phyloP scores from a whole-genome alignment of 2,329 filamentous ascomycete species.

The Tolypocladium capitatum region DNA sequence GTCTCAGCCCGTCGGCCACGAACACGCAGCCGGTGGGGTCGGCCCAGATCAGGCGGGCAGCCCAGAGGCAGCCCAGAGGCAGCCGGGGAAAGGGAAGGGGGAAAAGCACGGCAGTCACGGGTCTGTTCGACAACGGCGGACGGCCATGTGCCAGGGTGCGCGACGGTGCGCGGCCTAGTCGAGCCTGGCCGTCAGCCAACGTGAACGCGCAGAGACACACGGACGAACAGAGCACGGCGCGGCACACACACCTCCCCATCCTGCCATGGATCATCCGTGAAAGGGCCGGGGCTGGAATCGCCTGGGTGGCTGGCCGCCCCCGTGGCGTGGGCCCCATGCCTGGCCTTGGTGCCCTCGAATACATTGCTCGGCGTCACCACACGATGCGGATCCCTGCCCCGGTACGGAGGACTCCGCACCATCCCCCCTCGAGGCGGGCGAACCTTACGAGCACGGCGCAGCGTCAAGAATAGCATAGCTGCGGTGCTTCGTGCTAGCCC shows the following conservation, averaged over 20 bases:
- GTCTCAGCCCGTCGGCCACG: background rate
- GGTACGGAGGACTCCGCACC: conserved; percentile 17
- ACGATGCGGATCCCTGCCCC: conserved; percentile 17
- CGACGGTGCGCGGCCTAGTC: conserved; percentile 3
- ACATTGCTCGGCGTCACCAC: conserved; percentile 35
- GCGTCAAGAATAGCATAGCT: conserved; percentile 34
- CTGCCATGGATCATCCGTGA: background rate
- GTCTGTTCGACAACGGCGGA: background rate
- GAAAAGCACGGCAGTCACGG: background rate
- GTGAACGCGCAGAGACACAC: background rate
- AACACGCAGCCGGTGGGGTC: background rate
- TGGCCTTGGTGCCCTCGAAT: conserved; percentile 27
- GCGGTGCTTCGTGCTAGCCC: conserved; percentile 23
- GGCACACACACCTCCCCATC: background rate
- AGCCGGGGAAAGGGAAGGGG: no score
- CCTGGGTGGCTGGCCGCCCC: conserved; percentile 4
- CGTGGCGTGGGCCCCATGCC: conserved; percentile 7
- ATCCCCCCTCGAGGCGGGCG: conserved; percentile 12
- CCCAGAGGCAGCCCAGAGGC: no score
- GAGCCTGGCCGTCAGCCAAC: conserved; percentile 3
- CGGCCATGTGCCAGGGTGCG: background rate
- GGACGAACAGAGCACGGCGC: background rate
- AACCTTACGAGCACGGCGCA: conserved; percentile 21
- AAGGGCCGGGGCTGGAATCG: conserved; percentile 5
- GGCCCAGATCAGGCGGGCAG: background rate